Conservation (phyloP, 2,329 filamentous ascomycete species). For the Neopestalotiopsis sp. region DNA sequence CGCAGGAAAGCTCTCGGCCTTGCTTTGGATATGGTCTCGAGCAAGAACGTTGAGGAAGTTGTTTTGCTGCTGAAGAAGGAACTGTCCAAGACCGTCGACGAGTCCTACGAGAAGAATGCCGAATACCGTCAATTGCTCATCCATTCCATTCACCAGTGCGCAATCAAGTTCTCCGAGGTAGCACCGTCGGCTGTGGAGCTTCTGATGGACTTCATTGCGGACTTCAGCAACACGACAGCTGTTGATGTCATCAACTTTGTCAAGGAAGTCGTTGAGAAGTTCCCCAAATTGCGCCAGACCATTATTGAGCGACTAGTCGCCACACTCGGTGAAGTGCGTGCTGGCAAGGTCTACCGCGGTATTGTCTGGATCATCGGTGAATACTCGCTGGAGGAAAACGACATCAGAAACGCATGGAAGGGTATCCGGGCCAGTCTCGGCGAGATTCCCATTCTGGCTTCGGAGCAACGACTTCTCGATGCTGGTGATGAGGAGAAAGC, state of each 20-base stretch:
- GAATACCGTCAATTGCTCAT: slow-evolving; percentile 96
- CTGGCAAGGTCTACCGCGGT: slow-evolving; percentile 95
- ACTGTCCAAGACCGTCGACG: slow-evolving; percentile 94
- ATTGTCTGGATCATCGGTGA: slow-evolving; percentile 98
- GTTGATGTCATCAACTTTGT: slow-evolving; percentile 98
- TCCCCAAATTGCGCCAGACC: slow-evolving; percentile 83
- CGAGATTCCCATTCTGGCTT: slow-evolving; percentile 95
- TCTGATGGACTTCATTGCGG: slow-evolving; percentile 98
- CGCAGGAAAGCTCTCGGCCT: slow-evolving; percentile 88
- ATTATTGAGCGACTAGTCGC: slow-evolving; percentile 90
- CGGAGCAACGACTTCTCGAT: slow-evolving; percentile 89
- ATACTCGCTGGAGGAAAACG: slow-evolving; percentile 90
- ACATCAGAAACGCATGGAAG: slow-evolving; percentile 97
- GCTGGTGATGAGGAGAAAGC: slow-evolving; percentile 77
- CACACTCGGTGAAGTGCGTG: slow-evolving; percentile 89
- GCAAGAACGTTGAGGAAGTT: slow-evolving; percentile 98
- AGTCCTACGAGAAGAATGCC: slow-evolving; percentile 97
- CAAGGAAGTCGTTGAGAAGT: slow-evolving; percentile 98
- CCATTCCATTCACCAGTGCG: slow-evolving; percentile 96
- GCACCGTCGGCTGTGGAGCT: slow-evolving; percentile 95
- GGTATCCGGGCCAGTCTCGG: slow-evolving; percentile 90
- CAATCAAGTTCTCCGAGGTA: slow-evolving; percentile 98
- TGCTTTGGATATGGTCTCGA: slow-evolving; percentile 96
- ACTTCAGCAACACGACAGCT: slow-evolving; percentile 96
- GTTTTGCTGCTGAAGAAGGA: slow-evolving; percentile 97